phyloP scores from a whole-genome alignment of 345 rosid genomes.

The Leavenworthia alabamica region DNA sequence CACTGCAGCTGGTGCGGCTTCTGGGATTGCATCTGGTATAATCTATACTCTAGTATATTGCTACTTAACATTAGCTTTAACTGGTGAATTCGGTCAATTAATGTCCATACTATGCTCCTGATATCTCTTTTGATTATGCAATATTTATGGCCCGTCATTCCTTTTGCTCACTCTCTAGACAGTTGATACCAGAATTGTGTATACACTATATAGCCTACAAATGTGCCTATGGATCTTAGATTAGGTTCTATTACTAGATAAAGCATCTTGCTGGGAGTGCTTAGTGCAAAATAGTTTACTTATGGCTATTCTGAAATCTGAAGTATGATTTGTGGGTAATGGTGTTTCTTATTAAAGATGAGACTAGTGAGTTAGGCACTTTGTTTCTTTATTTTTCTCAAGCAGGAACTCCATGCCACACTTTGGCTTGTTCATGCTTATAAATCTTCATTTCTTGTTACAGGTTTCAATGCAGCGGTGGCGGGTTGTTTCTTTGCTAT shows the following conservation, averaged over 20 bases:
- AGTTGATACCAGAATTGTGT: neutral
- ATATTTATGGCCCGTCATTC: no score
- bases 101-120: neutral
- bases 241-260: neutral
- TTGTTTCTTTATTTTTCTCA: no score
- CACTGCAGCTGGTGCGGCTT: conserved; percentile 95
- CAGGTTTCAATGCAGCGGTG: conserved; percentile 97
- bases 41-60: neutral
- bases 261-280: neutral
- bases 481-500: conserved; percentile 99
- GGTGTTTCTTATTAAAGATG: neutral
- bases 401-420: no score
- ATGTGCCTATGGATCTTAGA: conserved; percentile 2
- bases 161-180: neutral
- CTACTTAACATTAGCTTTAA: neutral
- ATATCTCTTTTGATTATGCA: no score
- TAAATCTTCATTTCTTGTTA: neutral
- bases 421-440: neutral
- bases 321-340: neutral
- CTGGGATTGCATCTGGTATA: conserved; percentile 95
- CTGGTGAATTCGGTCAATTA: neutral
- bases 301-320: neutral
- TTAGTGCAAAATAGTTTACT: neutral
- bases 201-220: neutral
- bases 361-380: conserved; percentile 8